phyloP scores from a whole-genome alignment of 441 rosid species.

The Populus tomentosa region DNA sequence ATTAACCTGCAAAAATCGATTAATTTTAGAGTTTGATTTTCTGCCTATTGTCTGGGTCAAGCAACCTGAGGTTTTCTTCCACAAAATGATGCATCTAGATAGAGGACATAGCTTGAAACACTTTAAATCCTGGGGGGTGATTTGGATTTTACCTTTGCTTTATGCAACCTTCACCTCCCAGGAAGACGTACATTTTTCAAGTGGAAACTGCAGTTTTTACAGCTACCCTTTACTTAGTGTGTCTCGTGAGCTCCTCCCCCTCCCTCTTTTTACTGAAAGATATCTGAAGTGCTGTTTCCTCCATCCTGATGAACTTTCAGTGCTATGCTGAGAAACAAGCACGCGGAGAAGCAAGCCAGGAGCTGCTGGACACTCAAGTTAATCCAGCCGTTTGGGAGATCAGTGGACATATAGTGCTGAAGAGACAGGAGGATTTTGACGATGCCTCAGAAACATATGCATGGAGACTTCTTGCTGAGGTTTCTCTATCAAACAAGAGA shows the following conservation, averaged over 20 bases:
- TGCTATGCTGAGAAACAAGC: constrained; percentile 99
- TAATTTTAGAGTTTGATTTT: too few relatives aligned
- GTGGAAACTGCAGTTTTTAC: too few relatives aligned
- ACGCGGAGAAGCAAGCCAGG: constrained; percentile 76
- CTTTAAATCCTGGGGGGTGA: too few relatives aligned
- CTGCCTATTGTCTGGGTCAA: too few relatives aligned
- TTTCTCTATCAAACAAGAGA: constrained; percentile 85
- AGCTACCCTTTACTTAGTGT: too few relatives aligned
- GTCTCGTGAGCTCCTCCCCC: background rate
- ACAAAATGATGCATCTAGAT: too few relatives aligned
- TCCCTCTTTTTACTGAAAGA: constrained; percentile 60
- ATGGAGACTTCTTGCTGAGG: constrained; percentile 85
- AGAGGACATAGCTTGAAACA: too few relatives aligned
- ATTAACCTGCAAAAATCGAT: too few relatives aligned
- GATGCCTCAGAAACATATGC: constrained; percentile 89
- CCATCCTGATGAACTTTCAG: constrained; percentile 43
- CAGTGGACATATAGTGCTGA: constrained; percentile 96
- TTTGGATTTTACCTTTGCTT: too few relatives aligned
- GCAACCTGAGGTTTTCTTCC: too few relatives aligned
- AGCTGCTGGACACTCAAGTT: constrained; percentile 86
- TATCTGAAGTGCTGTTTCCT: constrained; percentile 64
- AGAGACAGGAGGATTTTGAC: constrained; percentile 81
- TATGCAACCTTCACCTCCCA: too few relatives aligned
- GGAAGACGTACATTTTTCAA: too few relatives aligned
- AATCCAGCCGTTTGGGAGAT: constrained; percentile 99